A percentile compares a stretch with the other conserved stretches of the same genome.
These are phyloP conservation scores for Domatiomyces globalis DNA, from an alignment of 2,329 filamentous ascomycete genomes.

Conservation along the genomic window DNA sequence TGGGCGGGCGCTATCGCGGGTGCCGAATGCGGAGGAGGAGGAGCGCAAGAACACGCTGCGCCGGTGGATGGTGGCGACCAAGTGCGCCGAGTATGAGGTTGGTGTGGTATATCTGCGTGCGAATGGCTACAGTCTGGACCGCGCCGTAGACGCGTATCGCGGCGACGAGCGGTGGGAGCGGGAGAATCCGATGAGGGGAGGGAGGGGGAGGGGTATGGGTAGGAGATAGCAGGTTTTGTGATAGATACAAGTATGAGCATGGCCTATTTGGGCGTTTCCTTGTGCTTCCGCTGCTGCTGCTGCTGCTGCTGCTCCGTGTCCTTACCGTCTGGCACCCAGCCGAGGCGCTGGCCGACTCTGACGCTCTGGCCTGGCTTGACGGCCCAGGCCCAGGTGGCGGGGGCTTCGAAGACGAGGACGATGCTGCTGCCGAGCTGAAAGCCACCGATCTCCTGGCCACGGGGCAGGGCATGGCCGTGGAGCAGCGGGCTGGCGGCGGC, in stretches of 20 bases:
- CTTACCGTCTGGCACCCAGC: slow-evolving; percentile 47
- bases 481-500: slow-evolving; percentile 61
- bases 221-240: not conserved
- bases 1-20: slow-evolving; percentile 28
- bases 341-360: slow-evolving; percentile 77
- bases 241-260: not conserved
- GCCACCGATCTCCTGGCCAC: slow-evolving; percentile 94
- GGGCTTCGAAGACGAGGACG: slow-evolving; percentile 92
- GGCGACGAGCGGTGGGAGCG: slow-evolving; percentile 66
- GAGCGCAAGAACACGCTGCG: slow-evolving; percentile 57
- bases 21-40: slow-evolving; percentile 44
- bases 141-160: slow-evolving; percentile 49
- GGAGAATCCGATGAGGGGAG: slow-evolving; percentile 45
- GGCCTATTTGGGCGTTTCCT: not conserved
- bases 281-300: not conserved
- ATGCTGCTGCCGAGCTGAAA: slow-evolving; percentile 93
- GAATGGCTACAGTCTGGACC: slow-evolving; percentile 47
- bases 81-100: slow-evolving; percentile 48
- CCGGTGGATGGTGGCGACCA: slow-evolving; percentile 66
- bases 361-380: slow-evolving; percentile 78
- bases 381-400: slow-evolving; percentile 72
- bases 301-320: not conserved
- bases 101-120: slow-evolving; percentile 59
- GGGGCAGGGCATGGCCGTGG: slow-evolving; percentile 65
- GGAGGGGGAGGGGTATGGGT: slow-evolving; percentile 29